These are phyloP conservation scores for Venturia pyrina DNA, from an alignment of 2,329 filamentous ascomycete species.

Conservation along the genomic window DNA sequence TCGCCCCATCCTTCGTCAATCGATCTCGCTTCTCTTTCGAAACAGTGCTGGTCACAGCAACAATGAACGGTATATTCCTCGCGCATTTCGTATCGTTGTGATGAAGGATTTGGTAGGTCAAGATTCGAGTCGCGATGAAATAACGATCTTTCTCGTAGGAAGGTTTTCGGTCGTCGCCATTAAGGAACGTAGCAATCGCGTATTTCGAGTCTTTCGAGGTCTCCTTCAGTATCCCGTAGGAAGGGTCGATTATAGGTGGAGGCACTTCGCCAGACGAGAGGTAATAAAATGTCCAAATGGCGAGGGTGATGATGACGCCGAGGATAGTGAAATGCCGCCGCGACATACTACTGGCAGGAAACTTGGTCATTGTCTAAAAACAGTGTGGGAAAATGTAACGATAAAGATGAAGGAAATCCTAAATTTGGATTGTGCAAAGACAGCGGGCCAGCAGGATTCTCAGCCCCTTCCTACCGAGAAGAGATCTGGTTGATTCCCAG, in stretches of 20 bases:
- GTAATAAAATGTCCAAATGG: not conserved
- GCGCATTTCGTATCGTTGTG: constrained; percentile 3
- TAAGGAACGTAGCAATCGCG: constrained; percentile 3
- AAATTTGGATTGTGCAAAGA: not conserved
- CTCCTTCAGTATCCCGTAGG: not conserved
- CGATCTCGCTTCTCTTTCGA: not conserved
- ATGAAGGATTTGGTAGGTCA: constrained; percentile 13
- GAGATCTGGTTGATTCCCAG: not conserved
- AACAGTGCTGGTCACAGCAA: constrained; percentile 11
- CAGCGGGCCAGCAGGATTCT: not conserved
- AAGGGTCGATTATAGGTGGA: not conserved
- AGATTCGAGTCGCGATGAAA: constrained; percentile 12
- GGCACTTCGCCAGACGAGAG: not conserved
- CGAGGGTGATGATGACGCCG: not conserved
- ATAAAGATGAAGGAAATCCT: not conserved
- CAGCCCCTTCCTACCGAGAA: not conserved
- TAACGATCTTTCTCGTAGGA: constrained; percentile 9
- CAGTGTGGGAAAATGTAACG: not conserved
- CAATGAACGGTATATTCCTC: constrained; percentile 11
- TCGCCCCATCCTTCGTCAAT: constrained; percentile 11
- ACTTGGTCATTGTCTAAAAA: not conserved
- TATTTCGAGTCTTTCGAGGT: not conserved
- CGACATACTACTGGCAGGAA: not conserved
- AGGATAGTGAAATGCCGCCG: not conserved
- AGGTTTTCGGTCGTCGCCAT: constrained; percentile 1